Evolutionary conservation across 2,329 filamentous ascomycete genomes (phyloP).

Genomic region (Fusarium papillatum): DNA sequence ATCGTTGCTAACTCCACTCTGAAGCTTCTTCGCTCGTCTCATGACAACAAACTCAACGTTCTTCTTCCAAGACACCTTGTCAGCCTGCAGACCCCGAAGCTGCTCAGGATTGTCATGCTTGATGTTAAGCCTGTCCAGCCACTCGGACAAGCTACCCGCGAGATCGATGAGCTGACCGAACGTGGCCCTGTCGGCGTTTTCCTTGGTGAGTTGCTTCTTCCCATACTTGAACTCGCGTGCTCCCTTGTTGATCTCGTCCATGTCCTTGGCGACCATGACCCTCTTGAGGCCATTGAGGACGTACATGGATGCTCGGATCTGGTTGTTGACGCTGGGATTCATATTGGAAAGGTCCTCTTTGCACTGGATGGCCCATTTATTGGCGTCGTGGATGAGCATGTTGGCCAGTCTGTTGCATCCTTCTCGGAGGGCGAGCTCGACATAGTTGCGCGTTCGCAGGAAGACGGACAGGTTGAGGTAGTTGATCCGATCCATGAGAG

Average conservation of each 20-base stretch:
- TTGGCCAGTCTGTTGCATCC: background rate
- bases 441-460: conserved; percentile 28
- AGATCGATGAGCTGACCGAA: conserved; percentile 16
- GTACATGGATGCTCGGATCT: conserved; percentile 16
- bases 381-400: conserved; percentile 14
- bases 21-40: background rate
- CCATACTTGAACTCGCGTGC: background rate
- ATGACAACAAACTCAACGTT: background rate
- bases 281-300: conserved; percentile 17
- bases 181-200: background rate
- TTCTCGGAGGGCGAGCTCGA: conserved; percentile 20
- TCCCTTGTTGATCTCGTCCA: background rate
- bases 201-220: background rate
- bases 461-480: conserved; percentile 32
- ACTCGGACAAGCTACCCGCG: background rate
- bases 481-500: conserved; percentile 29
- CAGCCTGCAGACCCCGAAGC: background rate
- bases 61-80: background rate
- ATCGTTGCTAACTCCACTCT: background rate
- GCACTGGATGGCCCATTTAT: conserved; percentile 19
- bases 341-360: conserved; percentile 21
- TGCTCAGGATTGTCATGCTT: background rate
- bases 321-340: conserved; percentile 16
- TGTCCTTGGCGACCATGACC: background rate
- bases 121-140: background rate